A percentile compares a stretch with the other conserved stretches of the same genome.
phyloP scores from a whole-genome alignment of 768 basidiomycete genomes.

The Leccinum subtestaceum region DNA sequence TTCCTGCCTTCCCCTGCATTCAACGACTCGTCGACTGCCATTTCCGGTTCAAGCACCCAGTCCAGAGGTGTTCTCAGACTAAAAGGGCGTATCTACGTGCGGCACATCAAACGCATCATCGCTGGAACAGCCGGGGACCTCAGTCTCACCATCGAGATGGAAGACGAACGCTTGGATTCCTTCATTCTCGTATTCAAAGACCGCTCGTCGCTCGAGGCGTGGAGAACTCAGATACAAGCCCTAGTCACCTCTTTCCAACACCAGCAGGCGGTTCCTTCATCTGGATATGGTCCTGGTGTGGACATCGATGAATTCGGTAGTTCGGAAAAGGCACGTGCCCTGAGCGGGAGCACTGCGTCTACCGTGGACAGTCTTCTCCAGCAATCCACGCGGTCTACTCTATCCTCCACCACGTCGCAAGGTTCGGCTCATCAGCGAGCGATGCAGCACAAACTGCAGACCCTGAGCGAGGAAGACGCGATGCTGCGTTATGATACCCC shows the following conservation, averaged over 20 bases:
- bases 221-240: constrained; percentile 79
- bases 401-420: constrained; percentile 74
- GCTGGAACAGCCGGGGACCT: constrained; percentile 81
- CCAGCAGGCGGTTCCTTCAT: constrained; percentile 41
- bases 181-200: constrained; percentile 97
- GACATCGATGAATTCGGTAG: constrained; percentile 79
- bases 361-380: constrained; percentile 66
- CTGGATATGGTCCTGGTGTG: constrained; percentile 37
- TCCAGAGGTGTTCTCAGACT: constrained; percentile 75
- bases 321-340: constrained; percentile 71
- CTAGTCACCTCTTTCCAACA: constrained; percentile 73
- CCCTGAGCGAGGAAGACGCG: constrained; percentile 73
- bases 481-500: constrained; percentile 52
- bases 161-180: constrained; percentile 87
- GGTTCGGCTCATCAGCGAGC: constrained; percentile 45
- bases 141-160: constrained; percentile 96
- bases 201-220: constrained; percentile 81
- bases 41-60: constrained; percentile 31
- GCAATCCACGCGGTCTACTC: constrained; percentile 61
- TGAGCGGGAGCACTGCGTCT: constrained; percentile 67
- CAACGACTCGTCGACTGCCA: constrained; percentile 48
- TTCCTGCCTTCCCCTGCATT: constrained; percentile 65
- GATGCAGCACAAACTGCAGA: constrained; percentile 48
- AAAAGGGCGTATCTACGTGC: constrained; percentile 93
- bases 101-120: constrained; percentile 88